Conservation (phyloP, 2,329 filamentous ascomycete species). For the Cadophora gregata region DNA sequence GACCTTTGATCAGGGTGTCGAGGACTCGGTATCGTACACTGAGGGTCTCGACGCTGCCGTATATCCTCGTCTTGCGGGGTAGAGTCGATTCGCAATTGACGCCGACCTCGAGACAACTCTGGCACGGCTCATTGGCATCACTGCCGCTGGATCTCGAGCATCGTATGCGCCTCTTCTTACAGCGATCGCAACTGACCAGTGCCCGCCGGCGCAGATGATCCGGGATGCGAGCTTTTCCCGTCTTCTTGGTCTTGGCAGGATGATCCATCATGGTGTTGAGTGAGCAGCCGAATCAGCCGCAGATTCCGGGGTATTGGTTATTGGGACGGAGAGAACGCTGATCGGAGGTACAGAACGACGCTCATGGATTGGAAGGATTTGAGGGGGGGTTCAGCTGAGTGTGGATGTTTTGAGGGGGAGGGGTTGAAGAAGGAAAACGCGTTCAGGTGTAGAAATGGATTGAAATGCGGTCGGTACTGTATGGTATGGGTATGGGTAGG, state of each 20-base stretch:
- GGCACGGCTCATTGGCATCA: constrained; percentile 44
- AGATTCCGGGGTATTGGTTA: constrained; percentile 9
- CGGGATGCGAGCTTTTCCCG: constrained; percentile 45
- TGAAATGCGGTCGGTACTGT: neutral
- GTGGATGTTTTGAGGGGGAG: neutral
- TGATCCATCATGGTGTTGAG: constrained; percentile 20
- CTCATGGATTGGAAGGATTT: constrained; percentile 8
- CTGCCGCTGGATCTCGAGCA: constrained; percentile 42
- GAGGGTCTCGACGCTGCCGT: constrained; percentile 53
- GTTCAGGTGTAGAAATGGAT: constrained; percentile 3
- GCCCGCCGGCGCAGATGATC: constrained; percentile 45
- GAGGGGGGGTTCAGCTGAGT: neutral
- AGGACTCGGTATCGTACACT: constrained; percentile 51
- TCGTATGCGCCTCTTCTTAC: constrained; percentile 47
- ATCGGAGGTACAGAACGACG: neutral
- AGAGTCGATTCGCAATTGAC: constrained; percentile 51
- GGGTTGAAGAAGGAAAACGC: neutral
- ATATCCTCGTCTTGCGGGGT: constrained; percentile 52
- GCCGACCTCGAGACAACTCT: constrained; percentile 48
- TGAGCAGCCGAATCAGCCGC: constrained; percentile 9
- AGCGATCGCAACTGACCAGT: constrained; percentile 47
- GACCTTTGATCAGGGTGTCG: constrained; percentile 49
- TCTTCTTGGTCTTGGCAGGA: constrained; percentile 36
- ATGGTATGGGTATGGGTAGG: neutral
- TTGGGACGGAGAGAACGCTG: constrained; percentile 10